Conservation (phyloP, 1,284 basidiomycete species). For the Rhodotorula sp. region DNA sequence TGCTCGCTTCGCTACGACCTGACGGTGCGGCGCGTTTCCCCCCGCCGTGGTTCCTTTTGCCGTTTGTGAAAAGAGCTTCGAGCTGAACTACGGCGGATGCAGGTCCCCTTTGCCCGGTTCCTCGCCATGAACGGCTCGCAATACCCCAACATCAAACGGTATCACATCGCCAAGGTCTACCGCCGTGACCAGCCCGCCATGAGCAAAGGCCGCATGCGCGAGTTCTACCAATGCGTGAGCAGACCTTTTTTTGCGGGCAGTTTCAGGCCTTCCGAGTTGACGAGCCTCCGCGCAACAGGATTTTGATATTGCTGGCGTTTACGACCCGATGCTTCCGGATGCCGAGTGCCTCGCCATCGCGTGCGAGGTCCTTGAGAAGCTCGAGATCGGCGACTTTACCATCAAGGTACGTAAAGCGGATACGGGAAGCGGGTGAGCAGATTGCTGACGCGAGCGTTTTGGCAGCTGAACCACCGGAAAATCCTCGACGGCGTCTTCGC, state of each 20-base stretch:
- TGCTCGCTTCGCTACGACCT: constrained; percentile 94
- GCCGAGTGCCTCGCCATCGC: constrained; percentile 84
- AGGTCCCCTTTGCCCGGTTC: constrained; percentile 88
- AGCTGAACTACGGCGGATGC: not conserved
- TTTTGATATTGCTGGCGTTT: constrained; percentile 90
- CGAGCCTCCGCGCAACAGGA: constrained; percentile 58
- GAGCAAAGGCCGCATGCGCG: constrained; percentile 96
- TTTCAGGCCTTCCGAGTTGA: constrained; percentile 13
- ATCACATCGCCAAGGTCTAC: constrained; percentile 98
- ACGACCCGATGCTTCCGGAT: constrained; percentile 97
- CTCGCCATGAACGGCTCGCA: constrained; percentile 88
- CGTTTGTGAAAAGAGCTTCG: not conserved
- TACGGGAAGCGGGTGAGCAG: not conserved
- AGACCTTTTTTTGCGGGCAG: too few species aligned
- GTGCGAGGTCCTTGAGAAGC: constrained; percentile 73
- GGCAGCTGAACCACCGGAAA: constrained; percentile 89
- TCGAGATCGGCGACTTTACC: constrained; percentile 90
- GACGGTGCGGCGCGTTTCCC: constrained; percentile 59
- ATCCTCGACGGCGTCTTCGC: constrained; percentile 97
- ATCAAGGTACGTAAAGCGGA: constrained; percentile 66
- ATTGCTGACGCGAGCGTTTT: constrained; percentile 3
- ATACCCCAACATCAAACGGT: constrained; percentile 71
- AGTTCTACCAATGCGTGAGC: constrained; percentile 95
- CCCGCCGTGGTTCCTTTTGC: not conserved
- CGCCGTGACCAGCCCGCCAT: constrained; percentile 95